phyloP scores from a whole-genome alignment of 1,139 yeast genomes.

The Geotrichum australiense region DNA sequence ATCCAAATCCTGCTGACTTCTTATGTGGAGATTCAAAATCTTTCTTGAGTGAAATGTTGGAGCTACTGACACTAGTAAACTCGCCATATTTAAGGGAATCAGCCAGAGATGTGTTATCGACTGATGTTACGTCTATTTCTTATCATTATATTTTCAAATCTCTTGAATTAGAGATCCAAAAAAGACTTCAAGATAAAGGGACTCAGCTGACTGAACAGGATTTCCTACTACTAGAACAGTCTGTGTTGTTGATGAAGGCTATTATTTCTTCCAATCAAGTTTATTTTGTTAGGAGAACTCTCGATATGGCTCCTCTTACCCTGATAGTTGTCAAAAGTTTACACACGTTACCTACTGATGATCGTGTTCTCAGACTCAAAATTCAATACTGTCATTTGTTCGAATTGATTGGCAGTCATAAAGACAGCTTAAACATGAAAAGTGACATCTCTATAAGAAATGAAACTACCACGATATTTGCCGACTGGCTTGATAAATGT shows the following conservation, averaged over 20 bases:
- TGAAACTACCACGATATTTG: constrained; percentile 49
- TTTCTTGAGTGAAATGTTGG: constrained; percentile 25
- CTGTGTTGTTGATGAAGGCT: constrained; percentile 37
- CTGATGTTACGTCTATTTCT: constrained; percentile 41
- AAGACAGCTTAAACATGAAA: constrained; percentile 30
- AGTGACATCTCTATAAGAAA: constrained; percentile 63
- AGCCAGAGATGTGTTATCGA: constrained; percentile 43
- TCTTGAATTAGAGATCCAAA: constrained; percentile 22
- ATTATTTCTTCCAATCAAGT: constrained; percentile 38
- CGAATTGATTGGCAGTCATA: constrained; percentile 44
- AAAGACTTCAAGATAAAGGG: constrained; percentile 4
- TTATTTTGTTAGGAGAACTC: constrained; percentile 36
- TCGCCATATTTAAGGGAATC: constrained; percentile 37
- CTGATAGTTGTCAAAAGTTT: constrained; percentile 34
- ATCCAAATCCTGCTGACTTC: constrained; percentile 14
- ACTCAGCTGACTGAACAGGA: constrained; percentile 24
- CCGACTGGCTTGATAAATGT: constrained; percentile 54
- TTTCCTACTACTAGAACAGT: constrained; percentile 37
- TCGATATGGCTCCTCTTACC: constrained; percentile 38
- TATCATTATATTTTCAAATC: constrained; percentile 36
- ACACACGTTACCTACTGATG: constrained; percentile 36
- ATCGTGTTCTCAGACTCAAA: constrained; percentile 43
- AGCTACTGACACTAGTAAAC: constrained; percentile 23
- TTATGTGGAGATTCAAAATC: constrained; percentile 12
- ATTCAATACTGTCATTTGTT: constrained; percentile 54